Percentiles rank a stretch among this genome's conserved stretches.
Conservation (phyloP, 495 filamentous ascomycete species). For the Aspergillus nanangensis region DNA sequence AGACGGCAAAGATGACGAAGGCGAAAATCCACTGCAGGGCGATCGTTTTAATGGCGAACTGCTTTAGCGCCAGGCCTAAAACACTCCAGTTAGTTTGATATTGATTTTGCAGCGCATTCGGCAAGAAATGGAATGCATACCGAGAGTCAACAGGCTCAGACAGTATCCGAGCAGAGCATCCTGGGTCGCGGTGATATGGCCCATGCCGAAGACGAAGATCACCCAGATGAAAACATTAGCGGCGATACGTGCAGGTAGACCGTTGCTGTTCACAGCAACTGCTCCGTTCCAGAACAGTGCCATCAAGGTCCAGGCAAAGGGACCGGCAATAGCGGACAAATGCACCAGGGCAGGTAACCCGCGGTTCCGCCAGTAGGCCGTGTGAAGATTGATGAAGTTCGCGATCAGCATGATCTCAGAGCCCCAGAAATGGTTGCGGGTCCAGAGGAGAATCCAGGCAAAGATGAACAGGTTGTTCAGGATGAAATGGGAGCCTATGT, state of each 20-base stretch:
- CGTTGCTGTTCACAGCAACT: constrained; percentile 59
- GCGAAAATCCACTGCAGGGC: constrained; percentile 90
- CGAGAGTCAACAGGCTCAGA: constrained; percentile 65
- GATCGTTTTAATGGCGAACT: constrained; percentile 65
- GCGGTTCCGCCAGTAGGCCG: constrained; percentile 74
- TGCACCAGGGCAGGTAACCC: constrained; percentile 67
- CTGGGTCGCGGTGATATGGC: constrained; percentile 65
- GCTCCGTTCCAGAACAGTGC: constrained; percentile 86
- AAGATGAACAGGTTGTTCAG: constrained; percentile 76
- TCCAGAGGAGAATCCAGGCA: constrained; percentile 77
- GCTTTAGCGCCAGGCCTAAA: constrained; percentile 66
- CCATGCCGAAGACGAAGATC: constrained; percentile 65
- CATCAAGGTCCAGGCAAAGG: constrained; percentile 78
- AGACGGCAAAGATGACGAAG: constrained; percentile 71
- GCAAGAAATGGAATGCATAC: constrained; percentile 30
- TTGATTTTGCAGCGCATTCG: background rate
- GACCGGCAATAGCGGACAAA: constrained; percentile 65
- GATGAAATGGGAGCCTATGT: constrained; percentile 81
- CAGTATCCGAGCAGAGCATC: constrained; percentile 82
- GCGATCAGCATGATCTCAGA: constrained; percentile 70
- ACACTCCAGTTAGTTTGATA: constrained; percentile 7
- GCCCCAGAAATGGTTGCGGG: constrained; percentile 63
- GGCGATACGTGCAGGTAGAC: constrained; percentile 63
- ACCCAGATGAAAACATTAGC: constrained; percentile 87
- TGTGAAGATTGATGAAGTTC: constrained; percentile 74